phyloP scores from a whole-genome alignment of 805 yeast species.

The Candida khao-thaluensis region DNA sequence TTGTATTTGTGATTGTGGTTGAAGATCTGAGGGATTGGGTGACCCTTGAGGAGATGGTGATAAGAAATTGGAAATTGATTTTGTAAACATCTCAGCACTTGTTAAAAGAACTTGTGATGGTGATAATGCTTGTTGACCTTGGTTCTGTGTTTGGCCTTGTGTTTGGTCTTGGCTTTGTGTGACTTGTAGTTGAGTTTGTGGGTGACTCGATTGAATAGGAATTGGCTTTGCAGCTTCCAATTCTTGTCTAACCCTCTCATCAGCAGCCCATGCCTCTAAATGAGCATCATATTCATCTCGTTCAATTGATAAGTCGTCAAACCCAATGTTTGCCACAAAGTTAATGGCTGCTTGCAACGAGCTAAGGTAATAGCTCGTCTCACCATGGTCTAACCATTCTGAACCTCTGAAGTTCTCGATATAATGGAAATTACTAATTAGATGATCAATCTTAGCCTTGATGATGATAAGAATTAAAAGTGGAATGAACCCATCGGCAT shows the following conservation, averaged over 20 bases:
- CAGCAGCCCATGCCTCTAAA: constrained; percentile 50
- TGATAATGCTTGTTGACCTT: constrained; percentile 20
- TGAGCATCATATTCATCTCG: constrained; percentile 59
- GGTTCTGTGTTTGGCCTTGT: constrained; percentile 10
- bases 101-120: constrained; percentile 41
- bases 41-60: constrained; percentile 38
- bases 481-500: constrained; percentile 95
- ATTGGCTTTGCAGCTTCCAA: constrained; percentile 10
- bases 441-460: constrained; percentile 59
- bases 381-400: constrained; percentile 74
- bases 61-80: constrained; percentile 44
- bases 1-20: constrained; percentile 4
- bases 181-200: no score
- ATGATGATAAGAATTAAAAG: constrained; percentile 75
- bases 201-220: no score
- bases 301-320: constrained; percentile 57
- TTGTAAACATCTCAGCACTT: constrained; percentile 52
- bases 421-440: constrained; percentile 79
- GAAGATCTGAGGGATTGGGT: constrained; percentile 1
- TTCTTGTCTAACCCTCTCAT: constrained; percentile 23
- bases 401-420: constrained; percentile 81
- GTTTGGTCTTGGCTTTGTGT: not conserved
- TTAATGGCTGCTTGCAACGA: constrained; percentile 88
- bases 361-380: constrained; percentile 85
- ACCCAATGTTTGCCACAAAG: constrained; percentile 64